Percentiles rank a stretch among this genome's conserved stretches.
Evolutionary conservation across 2,329 filamentous ascomycete species (phyloP).

Genomic region (Diaporthe citrichinensis): DNA sequence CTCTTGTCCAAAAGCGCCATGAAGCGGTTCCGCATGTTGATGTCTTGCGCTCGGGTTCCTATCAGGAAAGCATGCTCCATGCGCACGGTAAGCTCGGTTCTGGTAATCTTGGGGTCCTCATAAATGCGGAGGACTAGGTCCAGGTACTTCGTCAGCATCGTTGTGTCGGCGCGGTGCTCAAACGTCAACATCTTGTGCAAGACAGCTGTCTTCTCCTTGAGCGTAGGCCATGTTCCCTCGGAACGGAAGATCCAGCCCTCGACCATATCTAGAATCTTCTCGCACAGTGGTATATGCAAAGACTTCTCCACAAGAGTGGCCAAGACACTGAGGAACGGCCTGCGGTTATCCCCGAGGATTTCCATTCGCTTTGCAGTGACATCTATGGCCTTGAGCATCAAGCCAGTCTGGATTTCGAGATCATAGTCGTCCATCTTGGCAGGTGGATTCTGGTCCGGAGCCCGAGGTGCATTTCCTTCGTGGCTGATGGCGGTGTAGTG

Average conservation of each 20-base stretch:
- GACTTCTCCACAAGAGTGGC: constrained; percentile 97
- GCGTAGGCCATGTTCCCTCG: constrained; percentile 93
- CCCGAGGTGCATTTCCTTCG: constrained; percentile 59
- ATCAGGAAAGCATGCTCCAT: constrained; percentile 99
- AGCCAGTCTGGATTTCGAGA: constrained; percentile 86
- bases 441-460: constrained; percentile 68
- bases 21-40: constrained; percentile 97
- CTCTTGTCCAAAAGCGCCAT: constrained; percentile 97
- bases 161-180: constrained; percentile 85
- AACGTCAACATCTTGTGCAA: constrained; percentile 99
- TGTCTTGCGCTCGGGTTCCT: constrained; percentile 91
- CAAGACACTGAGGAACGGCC: constrained; percentile 94
- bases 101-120: constrained; percentile 94
- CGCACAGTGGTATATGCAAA: constrained; percentile 86
- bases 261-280: constrained; percentile 94
- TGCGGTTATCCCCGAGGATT: constrained; percentile 87
- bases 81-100: constrained; percentile 94
- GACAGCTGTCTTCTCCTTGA: constrained; percentile 99
- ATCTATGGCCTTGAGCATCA: constrained; percentile 97
- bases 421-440: constrained; percentile 81
- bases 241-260: constrained; percentile 97
- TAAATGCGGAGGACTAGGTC: constrained; percentile 98
- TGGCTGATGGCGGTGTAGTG: constrained; percentile 74
- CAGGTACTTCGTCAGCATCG: constrained; percentile 91
- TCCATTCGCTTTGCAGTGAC: constrained; percentile 94